Conservation (phyloP, 352 stramenopile genomes). For the Peronospora destructor region DNA sequence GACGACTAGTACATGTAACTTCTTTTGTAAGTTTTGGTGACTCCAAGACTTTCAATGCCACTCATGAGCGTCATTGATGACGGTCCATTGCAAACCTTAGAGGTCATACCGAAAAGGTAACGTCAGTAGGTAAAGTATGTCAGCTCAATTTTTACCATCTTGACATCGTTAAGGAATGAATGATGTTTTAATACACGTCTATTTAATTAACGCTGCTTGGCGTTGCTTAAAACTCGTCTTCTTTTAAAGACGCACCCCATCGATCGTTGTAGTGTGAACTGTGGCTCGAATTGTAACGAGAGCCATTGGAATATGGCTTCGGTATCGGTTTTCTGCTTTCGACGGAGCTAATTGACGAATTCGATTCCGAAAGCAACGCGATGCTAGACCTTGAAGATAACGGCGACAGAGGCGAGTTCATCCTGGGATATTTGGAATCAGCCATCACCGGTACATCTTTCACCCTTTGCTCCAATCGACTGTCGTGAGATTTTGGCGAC, state of each 20-base stretch:
- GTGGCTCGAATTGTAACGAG: slow-evolving; percentile 15
- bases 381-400: slow-evolving; percentile 57
- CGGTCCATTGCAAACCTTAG: too few species aligned
- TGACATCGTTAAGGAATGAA: too few species aligned
- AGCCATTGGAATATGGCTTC: slow-evolving; percentile 17
- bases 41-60: too few species aligned
- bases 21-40: too few species aligned
- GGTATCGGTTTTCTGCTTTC: slow-evolving; percentile 22
- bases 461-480: slow-evolving; percentile 10
- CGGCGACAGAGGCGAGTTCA: slow-evolving; percentile 52
- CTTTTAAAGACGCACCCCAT: slow-evolving; percentile 33
- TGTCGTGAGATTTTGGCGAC: slow-evolving; percentile 18
- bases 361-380: slow-evolving; percentile 44
- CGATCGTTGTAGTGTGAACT: slow-evolving; percentile 18
- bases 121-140: too few species aligned
- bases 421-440: slow-evolving; percentile 29
- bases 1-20: too few species aligned
- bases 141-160: too few species aligned
- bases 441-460: slow-evolving; percentile 29
- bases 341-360: slow-evolving; percentile 26
- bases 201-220: slow-evolving; percentile 1
- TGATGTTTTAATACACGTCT: slow-evolving; percentile 26
- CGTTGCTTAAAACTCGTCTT: slow-evolving; percentile 23
- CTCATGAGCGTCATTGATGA: too few species aligned
- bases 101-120: too few species aligned